Percentiles rank a stretch among this genome's conserved stretches.
Evolutionary conservation across 768 basidiomycete genomes (phyloP).

Genomic region (Suillus paluster): DNA sequence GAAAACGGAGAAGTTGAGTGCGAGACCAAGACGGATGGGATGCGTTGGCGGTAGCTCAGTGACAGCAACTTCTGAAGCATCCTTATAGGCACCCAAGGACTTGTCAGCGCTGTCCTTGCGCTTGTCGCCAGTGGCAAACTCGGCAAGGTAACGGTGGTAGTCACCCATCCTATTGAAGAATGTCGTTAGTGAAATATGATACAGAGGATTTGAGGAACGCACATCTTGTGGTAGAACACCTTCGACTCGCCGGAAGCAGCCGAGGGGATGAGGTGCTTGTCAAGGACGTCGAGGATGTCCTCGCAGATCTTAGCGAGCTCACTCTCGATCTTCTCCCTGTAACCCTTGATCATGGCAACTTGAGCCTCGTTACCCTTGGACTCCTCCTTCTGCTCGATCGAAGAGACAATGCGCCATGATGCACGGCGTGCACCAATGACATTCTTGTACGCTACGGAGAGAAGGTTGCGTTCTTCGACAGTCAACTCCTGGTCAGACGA

Average conservation of each 20-base stretch:
- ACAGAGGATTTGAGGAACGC: slow-evolving; percentile 32
- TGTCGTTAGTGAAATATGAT: slow-evolving; percentile 17
- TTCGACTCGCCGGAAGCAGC: slow-evolving; percentile 97
- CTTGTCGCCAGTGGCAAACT: slow-evolving; percentile 98
- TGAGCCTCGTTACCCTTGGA: slow-evolving; percentile 97
- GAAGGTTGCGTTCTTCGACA: slow-evolving; percentile 96
- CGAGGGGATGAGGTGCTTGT: slow-evolving; percentile 97
- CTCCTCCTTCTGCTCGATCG: slow-evolving; percentile 99
- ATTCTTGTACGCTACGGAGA: slow-evolving; percentile 99
- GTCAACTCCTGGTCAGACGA: slow-evolving; percentile 98
- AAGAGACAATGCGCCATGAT: slow-evolving; percentile 97
- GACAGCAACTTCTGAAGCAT: slow-evolving; percentile 95
- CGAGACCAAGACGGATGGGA: slow-evolving; percentile 97
- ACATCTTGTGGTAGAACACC: slow-evolving; percentile 99
- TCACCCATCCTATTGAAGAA: slow-evolving; percentile 85
- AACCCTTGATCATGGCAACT: slow-evolving; percentile 96
- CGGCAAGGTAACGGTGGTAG: slow-evolving; percentile 98
- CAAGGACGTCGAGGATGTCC: slow-evolving; percentile 96
- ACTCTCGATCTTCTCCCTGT: slow-evolving; percentile 96
- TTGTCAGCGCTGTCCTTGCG: slow-evolving; percentile 97
- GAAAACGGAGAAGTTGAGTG: slow-evolving; percentile 99
- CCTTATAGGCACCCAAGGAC: slow-evolving; percentile 97
- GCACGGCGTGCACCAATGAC: slow-evolving; percentile 98
- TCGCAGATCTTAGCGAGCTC: slow-evolving; percentile 99
- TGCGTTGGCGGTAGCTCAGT: slow-evolving; percentile 95